Evolutionary conservation across 2,329 filamentous ascomycete species (phyloP).

Genomic region (Colletotrichum musae): DNA sequence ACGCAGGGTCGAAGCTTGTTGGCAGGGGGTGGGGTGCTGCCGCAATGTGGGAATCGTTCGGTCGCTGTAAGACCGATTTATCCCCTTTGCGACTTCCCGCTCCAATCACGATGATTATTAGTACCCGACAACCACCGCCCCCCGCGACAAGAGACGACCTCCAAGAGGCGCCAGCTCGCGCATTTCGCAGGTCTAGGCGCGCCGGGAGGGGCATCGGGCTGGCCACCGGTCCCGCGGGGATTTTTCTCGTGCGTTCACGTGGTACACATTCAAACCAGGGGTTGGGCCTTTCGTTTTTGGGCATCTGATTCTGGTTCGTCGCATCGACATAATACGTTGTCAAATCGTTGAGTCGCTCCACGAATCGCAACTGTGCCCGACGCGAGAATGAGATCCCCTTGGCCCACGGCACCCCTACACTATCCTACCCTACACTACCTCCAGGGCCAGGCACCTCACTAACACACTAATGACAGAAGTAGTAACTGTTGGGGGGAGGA

Average conservation of each 20-base stretch:
- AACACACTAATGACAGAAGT: too few species aligned
- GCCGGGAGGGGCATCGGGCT: conserved; percentile 28
- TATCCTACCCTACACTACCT: too few species aligned
- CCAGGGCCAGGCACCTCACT: too few species aligned
- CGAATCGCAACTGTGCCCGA: conserved; percentile 33
- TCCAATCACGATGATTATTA: conserved; percentile 38
- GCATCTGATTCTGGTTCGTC: conserved; percentile 12
- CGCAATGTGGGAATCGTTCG: conserved; percentile 41
- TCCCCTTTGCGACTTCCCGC: conserved; percentile 37
- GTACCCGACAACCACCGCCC: conserved; percentile 33
- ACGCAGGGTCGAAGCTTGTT: conserved; percentile 44
- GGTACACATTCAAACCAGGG: conserved; percentile 12
- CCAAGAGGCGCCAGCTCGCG: conserved; percentile 18
- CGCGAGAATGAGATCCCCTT: conserved; percentile 17
- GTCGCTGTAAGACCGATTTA: conserved; percentile 43
- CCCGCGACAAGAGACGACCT: conserved; percentile 23
- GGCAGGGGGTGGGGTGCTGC: conserved; percentile 35
- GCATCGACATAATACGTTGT: conserved; percentile 4
- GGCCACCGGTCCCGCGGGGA: conserved; percentile 18
- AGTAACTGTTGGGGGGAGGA: too few species aligned
- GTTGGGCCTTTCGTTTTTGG: neutral
- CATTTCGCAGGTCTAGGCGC: conserved; percentile 34
- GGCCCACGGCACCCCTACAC: too few species aligned
- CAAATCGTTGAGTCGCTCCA: conserved; percentile 23
- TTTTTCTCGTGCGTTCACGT: conserved; percentile 35